These are phyloP conservation scores for Avena sativa DNA, from an alignment of 176 grass and related monocot species.

Conservation along the genomic window DNA sequence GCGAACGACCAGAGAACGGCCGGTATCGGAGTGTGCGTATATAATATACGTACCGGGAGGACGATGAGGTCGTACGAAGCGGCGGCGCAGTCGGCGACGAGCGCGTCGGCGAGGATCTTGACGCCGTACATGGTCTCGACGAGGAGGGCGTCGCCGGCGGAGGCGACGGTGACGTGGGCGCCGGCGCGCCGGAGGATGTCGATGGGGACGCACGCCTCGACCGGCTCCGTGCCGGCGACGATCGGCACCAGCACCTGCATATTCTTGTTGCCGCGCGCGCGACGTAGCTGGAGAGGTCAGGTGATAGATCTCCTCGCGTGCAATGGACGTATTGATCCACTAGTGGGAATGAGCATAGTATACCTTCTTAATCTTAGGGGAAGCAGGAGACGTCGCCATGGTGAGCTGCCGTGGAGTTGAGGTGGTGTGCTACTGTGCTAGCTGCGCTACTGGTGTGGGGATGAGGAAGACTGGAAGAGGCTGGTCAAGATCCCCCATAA, in stretches of 20 bases:
- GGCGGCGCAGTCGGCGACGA: slow-evolving; percentile 54
- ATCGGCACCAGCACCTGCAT: slow-evolving; percentile 73
- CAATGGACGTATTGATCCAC: neutral
- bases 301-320: neutral
- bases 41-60: slow-evolving; percentile 49
- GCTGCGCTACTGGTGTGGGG: neutral
- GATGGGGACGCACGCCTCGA: slow-evolving; percentile 69
- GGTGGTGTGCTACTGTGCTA: neutral
- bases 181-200: slow-evolving; percentile 81
- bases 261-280: neutral
- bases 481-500: neutral
- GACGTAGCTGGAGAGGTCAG: slow-evolving; percentile 4
- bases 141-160: slow-evolving; percentile 51
- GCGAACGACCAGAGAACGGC: neutral
- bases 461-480: neutral
- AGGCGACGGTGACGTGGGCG: slow-evolving; percentile 74
- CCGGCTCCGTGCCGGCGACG: slow-evolving; percentile 74
- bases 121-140: slow-evolving; percentile 69
- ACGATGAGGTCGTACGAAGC: slow-evolving; percentile 72
- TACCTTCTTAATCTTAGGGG: slow-evolving; percentile 63
- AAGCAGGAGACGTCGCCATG: slow-evolving; percentile 35
- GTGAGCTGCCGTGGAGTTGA: neutral
- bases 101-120: slow-evolving; percentile 72
- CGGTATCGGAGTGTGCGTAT: neutral
- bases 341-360: neutral